phyloP scores from a whole-genome alignment of 139 green algal genomes.

The Ostreobium quekettii region DNA sequence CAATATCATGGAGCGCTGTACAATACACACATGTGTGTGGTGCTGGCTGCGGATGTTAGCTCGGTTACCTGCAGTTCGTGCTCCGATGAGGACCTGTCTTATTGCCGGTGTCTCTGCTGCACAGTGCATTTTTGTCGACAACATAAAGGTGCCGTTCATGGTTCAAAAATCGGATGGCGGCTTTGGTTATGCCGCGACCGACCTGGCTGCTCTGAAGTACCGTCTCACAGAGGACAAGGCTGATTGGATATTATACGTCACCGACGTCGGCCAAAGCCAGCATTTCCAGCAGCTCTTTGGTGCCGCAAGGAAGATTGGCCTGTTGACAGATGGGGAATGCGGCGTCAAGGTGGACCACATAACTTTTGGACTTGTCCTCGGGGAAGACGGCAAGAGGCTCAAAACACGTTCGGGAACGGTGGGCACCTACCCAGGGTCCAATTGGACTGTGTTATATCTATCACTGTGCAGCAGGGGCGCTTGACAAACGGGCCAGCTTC shows the following conservation, averaged over 20 bases:
- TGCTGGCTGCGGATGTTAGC: no score
- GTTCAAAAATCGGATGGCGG: slow-evolving; percentile 92
- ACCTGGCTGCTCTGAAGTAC: slow-evolving; percentile 85
- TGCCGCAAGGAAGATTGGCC: slow-evolving; percentile 55
- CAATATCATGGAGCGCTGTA: no score
- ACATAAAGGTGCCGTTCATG: slow-evolving; percentile 74
- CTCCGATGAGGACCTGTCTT: no score
- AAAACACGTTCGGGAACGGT: slow-evolving; percentile 20
- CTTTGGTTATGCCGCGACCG: slow-evolving; percentile 92
- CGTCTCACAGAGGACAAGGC: slow-evolving; percentile 79
- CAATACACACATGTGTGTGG: no score
- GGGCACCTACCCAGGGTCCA: no score
- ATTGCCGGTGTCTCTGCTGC: slow-evolving; percentile 6
- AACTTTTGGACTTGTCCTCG: slow-evolving; percentile 94
- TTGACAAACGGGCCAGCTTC: no score
- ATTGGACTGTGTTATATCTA: no score
- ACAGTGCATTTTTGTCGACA: slow-evolving; percentile 67
- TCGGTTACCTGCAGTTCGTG: no score
- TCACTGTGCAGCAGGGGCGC: no score
- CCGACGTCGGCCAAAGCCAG: slow-evolving; percentile 78
- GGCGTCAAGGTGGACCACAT: slow-evolving; percentile 69
- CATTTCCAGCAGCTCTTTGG: slow-evolving; percentile 92
- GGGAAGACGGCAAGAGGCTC: slow-evolving; percentile 88
- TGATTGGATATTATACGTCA: slow-evolving; percentile 97
- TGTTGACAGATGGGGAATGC: slow-evolving; percentile 30